phyloP scores from a whole-genome alignment of 495 filamentous ascomycete genomes.

The Podospora pseudopauciseta region DNA sequence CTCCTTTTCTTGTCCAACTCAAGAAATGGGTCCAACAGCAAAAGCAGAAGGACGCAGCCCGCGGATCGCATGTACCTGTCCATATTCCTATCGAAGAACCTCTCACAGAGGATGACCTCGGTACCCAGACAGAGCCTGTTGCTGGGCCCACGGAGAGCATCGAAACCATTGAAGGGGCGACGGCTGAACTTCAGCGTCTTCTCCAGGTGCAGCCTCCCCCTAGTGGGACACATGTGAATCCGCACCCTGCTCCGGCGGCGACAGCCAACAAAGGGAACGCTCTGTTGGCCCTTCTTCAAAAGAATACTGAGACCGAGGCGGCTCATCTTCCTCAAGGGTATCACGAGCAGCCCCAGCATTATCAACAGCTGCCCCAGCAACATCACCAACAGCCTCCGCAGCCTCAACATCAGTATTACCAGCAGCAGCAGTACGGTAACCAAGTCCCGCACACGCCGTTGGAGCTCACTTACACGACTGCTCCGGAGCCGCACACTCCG shows the following conservation, averaged over 20 bases:
- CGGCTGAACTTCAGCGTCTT: conserved; percentile 58
- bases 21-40: conserved; percentile 89
- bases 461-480: conserved; percentile 39
- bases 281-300: conserved; percentile 35
- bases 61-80: conserved; percentile 29
- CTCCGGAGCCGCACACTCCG: conserved; percentile 37
- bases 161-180: conserved; percentile 54
- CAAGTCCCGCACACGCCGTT: conserved; percentile 38
- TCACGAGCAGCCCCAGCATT: conserved; percentile 6
- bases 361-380: conserved; percentile 6
- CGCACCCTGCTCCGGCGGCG: conserved; percentile 25
- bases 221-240: conserved; percentile 33
- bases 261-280: conserved; percentile 33
- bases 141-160: conserved; percentile 23
- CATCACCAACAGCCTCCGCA: background rate
- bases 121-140: conserved; percentile 26
- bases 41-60: conserved; percentile 60
- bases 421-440: conserved; percentile 3
- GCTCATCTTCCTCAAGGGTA: conserved; percentile 17
- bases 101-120: conserved; percentile 43
- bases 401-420: conserved; percentile 3
- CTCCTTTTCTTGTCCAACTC: conserved; percentile 78
- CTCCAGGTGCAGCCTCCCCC: conserved; percentile 57
- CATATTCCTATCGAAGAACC: conserved; percentile 34
- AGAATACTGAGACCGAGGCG: conserved; percentile 18